A percentile compares a stretch with the other conserved stretches of the same genome.
Evolutionary conservation across 164 flowering plant genomes (phyloP).

Genomic region (Sextonia rubra): DNA sequence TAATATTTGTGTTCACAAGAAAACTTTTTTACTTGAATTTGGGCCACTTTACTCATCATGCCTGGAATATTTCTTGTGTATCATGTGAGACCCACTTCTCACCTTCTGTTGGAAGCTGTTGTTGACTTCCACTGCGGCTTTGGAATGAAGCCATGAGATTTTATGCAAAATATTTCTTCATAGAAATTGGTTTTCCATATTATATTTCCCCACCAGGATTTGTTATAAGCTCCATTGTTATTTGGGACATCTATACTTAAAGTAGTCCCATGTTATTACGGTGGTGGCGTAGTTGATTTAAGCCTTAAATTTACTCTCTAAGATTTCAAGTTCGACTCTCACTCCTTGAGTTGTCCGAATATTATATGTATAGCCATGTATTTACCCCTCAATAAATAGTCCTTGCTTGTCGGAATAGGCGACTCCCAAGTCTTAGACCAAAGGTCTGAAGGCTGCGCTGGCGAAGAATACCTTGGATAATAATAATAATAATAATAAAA

Average conservation of each 20-base stretch:
- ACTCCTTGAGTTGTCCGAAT: too few species aligned
- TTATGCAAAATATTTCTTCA: neutral
- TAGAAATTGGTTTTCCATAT: neutral
- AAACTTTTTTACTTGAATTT: conserved; percentile 12
- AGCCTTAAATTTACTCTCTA: too few species aligned
- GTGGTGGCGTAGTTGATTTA: too few species aligned
- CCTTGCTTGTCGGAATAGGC: too few species aligned
- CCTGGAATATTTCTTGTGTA: conserved; percentile 49
- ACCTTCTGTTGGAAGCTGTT: conserved; percentile 60
- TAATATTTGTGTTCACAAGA: conserved; percentile 4
- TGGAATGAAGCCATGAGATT: conserved; percentile 8
- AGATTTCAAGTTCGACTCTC: too few species aligned
- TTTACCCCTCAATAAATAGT: too few species aligned
- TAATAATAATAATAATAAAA: too few species aligned
- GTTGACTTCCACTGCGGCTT: conserved; percentile 35
- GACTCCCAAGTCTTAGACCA: too few species aligned
- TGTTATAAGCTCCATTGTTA: neutral
- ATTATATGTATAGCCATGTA: too few species aligned
- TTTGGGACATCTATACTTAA: neutral
- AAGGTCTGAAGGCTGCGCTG: too few species aligned
- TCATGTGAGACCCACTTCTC: conserved; percentile 35
- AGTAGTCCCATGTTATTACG: too few species aligned
- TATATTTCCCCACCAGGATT: neutral
- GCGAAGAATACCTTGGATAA: too few species aligned
- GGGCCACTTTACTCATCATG: conserved; percentile 48